Base-by-base conservation (phyloP, 306 rosid genomes). In the Casuarina cunninghamiana region DNA sequence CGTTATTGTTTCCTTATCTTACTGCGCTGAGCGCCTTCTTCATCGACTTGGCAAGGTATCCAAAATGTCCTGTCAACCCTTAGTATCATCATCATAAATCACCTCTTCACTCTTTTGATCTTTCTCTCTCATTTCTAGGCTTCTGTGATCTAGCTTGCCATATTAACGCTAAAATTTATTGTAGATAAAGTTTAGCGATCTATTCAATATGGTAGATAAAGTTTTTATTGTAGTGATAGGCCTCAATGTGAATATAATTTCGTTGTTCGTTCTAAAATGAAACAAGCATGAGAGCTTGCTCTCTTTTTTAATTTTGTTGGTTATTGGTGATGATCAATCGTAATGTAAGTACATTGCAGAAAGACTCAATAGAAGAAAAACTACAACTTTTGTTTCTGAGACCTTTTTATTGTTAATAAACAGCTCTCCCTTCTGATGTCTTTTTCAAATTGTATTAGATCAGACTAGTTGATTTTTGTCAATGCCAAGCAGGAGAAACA, bases 11-110 rank as follows among this genome's bases (percentile, higher is more conserved):
- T 75, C 83, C 79, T 67, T 93, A 76, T 95, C 99, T 79, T 82
- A 91, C 3, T 79, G 82, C 8, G 91, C 70, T 35, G 96, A 91
- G 78, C 97, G 97, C 15, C 85, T 77, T 58, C 93, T 95, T 85
- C 97, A 93, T 84, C 57, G 44, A 46, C 90, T 93, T 48, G 99
- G 99, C 74, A 84, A 86, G 96, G 98, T 92, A 83, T 48, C 15
- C 26, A 43, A 54, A 67, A 51, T 13, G 37, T 50, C 12, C 26
- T 21, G 45, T 61, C 46, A 74, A 45, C 74, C 38, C 6, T 55
- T 72, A 32, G 68, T 68, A 54, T 44, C 73, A 26, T 78, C 73
- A 44, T 68, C 32, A 26, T 26, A 26, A 26, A 5, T 44, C 35
- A 60, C 26, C 9, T 49, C 42, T 50, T 81, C 61, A 10, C 38